Conservation (phyloP, 2,329 filamentous ascomycete genomes). For the Penicillium sp. region DNA sequence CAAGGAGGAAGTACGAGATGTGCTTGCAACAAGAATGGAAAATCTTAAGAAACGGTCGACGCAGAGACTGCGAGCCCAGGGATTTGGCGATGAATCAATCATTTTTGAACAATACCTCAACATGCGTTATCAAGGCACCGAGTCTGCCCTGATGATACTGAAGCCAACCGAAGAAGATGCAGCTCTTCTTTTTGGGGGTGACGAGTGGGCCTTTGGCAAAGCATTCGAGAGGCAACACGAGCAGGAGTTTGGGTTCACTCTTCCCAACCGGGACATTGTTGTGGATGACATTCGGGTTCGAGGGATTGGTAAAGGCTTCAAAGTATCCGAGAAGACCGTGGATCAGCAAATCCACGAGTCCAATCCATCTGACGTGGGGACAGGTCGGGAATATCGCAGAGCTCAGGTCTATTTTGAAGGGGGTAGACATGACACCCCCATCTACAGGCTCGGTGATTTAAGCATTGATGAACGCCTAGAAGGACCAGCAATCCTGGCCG, state of each 20-base stretch:
- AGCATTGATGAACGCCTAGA: constrained; percentile 69
- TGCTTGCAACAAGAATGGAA: constrained; percentile 72
- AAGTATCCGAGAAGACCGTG: constrained; percentile 66
- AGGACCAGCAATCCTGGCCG: constrained; percentile 84
- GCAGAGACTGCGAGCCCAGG: constrained; percentile 70
- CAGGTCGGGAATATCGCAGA: constrained; percentile 64
- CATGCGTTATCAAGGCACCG: constrained; percentile 53
- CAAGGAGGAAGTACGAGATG: constrained; percentile 54
- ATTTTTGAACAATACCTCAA: constrained; percentile 91
- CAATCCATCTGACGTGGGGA: constrained; percentile 38
- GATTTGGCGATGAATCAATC: constrained; percentile 73
- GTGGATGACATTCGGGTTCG: constrained; percentile 86
- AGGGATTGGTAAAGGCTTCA: constrained; percentile 85
- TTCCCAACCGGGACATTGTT: constrained; percentile 83
- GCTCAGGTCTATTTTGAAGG: constrained; percentile 82
- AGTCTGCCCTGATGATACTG: constrained; percentile 39
- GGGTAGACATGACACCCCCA: constrained; percentile 72
- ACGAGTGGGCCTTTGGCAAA: constrained; percentile 78
- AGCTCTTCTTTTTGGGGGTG: constrained; percentile 57
- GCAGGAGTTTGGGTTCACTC: constrained; percentile 89
- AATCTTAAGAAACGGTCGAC: constrained; percentile 76
- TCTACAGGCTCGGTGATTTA: constrained; percentile 79
- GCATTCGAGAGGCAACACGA: constrained; percentile 86
- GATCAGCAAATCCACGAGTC: constrained; percentile 62
- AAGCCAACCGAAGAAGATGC: constrained; percentile 23